Conservation (phyloP, 768 basidiomycete genomes). For the Termitomyces titanicus region DNA sequence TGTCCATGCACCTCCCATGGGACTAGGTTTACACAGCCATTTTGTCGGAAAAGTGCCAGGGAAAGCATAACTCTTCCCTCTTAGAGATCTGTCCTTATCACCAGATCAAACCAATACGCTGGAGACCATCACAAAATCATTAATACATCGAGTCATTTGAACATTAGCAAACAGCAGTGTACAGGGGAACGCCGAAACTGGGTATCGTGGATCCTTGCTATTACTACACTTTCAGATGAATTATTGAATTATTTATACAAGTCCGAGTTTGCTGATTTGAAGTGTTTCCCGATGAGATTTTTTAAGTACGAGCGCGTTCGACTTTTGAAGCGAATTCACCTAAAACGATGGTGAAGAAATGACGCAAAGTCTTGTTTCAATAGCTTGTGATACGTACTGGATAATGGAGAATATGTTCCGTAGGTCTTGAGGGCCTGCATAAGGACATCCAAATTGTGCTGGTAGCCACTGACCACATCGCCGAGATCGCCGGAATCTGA, state of each 20-base stretch:
- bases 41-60: no score
- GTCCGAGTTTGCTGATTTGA: background rate
- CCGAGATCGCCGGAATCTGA: slow-evolving; percentile 3
- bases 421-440: slow-evolving; percentile 13
- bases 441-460: slow-evolving; percentile 11
- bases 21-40: no score
- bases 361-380: background rate
- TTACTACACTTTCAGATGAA: background rate
- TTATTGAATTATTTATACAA: no score
- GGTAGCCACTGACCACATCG: slow-evolving; percentile 6
- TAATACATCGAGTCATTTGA: background rate
- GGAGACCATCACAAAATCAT: background rate
- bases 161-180: no score
- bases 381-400: slow-evolving; percentile 8
- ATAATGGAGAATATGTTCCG: slow-evolving; percentile 14
- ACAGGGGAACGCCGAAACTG: background rate
- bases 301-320: slow-evolving; percentile 7
- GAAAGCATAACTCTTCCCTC: no score
- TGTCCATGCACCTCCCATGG: no score
- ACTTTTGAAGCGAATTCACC: slow-evolving; percentile 10
- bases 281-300: background rate
- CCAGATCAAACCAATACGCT: no score
- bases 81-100: no score
- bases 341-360: background rate
- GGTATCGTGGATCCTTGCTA: slow-evolving; percentile 1